Evolutionary conservation across 306 rosid species (phyloP).

Genomic region (Castanea sativa): DNA sequence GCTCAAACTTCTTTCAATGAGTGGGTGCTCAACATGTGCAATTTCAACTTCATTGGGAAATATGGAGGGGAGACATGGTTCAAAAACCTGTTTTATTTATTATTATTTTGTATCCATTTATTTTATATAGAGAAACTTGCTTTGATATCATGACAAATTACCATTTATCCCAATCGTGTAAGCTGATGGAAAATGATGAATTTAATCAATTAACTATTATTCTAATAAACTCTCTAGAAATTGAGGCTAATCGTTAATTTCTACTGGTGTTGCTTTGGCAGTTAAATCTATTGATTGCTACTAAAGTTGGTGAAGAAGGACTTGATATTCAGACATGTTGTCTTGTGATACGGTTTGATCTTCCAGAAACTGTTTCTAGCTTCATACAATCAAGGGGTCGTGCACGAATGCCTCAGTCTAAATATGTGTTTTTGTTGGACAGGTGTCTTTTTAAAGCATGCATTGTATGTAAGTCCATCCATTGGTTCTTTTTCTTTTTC

Average conservation of each 20-base stretch:
- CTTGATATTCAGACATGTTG: slow-evolving; percentile 98
- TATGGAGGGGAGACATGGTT: too few relatives aligned
- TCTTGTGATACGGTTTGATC: slow-evolving; percentile 92
- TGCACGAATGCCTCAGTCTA: slow-evolving; percentile 88
- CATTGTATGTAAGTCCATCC: slow-evolving; percentile 15
- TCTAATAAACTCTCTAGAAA: neutral
- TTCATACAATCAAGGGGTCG: slow-evolving; percentile 99
- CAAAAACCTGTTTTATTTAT: too few relatives aligned
- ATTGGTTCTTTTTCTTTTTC: slow-evolving; percentile 11
- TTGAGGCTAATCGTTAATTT: slow-evolving; percentile 22
- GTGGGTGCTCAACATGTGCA: too few relatives aligned
- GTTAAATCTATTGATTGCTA: slow-evolving; percentile 91
- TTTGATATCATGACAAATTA: too few relatives aligned
- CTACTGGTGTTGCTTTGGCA: slow-evolving; percentile 36
- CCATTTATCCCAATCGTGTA: too few relatives aligned
- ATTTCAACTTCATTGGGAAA: too few relatives aligned
- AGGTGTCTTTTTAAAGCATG: slow-evolving; percentile 52
- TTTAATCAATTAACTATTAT: too few relatives aligned
- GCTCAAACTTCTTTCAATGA: too few relatives aligned
- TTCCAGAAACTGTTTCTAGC: slow-evolving; percentile 97
- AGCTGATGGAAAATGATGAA: too few relatives aligned
- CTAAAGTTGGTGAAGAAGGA: slow-evolving; percentile 99
- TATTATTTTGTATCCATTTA: too few relatives aligned
- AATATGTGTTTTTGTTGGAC: slow-evolving; percentile 87
- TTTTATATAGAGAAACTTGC: too few relatives aligned